Evolutionary conservation across 257 asterid genomes (phyloP).

Genomic region (Solanum medicagineum): DNA sequence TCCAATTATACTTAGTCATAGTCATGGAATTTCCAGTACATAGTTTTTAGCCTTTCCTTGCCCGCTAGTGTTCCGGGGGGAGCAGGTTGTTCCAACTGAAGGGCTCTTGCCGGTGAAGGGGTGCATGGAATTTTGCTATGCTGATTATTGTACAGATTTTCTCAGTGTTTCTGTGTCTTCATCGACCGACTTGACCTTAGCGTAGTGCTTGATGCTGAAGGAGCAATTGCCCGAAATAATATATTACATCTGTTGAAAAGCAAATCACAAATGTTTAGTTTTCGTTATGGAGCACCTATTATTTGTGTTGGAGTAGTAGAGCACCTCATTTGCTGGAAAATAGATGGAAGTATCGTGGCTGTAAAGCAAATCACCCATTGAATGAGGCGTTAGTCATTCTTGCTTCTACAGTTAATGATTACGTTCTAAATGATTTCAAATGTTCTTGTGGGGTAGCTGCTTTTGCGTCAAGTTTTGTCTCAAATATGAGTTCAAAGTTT

Average conservation of each 20-base stretch:
- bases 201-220: slow-evolving; percentile 33
- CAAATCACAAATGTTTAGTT: slow-evolving; percentile 9
- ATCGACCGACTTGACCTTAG: slow-evolving; percentile 11
- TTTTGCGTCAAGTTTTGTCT: not conserved
- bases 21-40: slow-evolving; percentile 24
- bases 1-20: slow-evolving; percentile 7
- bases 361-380: slow-evolving; percentile 5
- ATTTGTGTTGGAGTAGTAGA: slow-evolving; percentile 9
- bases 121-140: slow-evolving; percentile 19
- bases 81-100: slow-evolving; percentile 18
- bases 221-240: slow-evolving; percentile 25
- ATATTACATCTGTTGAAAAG: slow-evolving; percentile 6
- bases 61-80: slow-evolving; percentile 6
- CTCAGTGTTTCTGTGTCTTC: not conserved
- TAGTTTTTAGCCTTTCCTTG: slow-evolving; percentile 6
- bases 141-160: slow-evolving; percentile 29
- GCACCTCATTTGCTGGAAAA: slow-evolving; percentile 6
- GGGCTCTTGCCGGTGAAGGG: slow-evolving; percentile 16
- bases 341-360: slow-evolving; percentile 9
- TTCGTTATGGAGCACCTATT: slow-evolving; percentile 13
- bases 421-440: not conserved
- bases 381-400: not conserved
- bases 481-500: not conserved
- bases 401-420: not conserved
- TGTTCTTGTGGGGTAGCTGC: not conserved